Conservation (phyloP, 1,284 basidiomycete species). For the Sporisorium sorghi region DNA sequence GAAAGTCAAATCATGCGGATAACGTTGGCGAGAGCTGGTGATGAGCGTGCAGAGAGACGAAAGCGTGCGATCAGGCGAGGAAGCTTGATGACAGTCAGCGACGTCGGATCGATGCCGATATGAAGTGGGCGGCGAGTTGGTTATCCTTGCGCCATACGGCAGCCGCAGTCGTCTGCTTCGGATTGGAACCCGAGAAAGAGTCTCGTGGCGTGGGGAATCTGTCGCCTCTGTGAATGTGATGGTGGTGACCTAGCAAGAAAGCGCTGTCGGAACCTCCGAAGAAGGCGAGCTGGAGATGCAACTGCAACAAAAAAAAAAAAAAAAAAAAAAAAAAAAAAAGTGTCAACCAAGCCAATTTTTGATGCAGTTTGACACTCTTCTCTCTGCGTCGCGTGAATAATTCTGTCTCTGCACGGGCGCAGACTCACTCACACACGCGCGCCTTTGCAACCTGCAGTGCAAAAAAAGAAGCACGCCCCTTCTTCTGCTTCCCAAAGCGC, state of each 20-base stretch:
- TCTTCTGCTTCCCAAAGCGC: neutral
- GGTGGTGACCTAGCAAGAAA: neutral
- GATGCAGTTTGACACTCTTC: neutral
- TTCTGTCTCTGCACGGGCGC: neutral
- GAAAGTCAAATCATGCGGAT: constrained; percentile 22
- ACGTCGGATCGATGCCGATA: constrained; percentile 6
- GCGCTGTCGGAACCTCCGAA: constrained; percentile 1
- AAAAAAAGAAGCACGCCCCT: neutral
- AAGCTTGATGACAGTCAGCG: constrained; percentile 7
- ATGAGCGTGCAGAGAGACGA: neutral
- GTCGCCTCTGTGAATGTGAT: neutral
- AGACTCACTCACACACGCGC: neutral
- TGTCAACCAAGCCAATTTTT: neutral
- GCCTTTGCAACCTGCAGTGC: neutral
- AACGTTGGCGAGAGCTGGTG: constrained; percentile 1
- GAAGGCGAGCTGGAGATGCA: neutral
- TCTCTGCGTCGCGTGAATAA: neutral
- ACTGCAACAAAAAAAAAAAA: neutral
- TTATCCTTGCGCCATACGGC: neutral
- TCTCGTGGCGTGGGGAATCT: neutral
- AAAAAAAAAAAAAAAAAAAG: too few relatives aligned
- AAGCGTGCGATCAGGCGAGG: neutral
- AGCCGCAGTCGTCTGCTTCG: neutral
- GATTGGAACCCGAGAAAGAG: neutral
- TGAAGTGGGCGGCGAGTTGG: constrained; percentile 20